Base-by-base conservation (phyloP, 257 asterid genomes). In the Nicotiana noctiflora region DNA sequence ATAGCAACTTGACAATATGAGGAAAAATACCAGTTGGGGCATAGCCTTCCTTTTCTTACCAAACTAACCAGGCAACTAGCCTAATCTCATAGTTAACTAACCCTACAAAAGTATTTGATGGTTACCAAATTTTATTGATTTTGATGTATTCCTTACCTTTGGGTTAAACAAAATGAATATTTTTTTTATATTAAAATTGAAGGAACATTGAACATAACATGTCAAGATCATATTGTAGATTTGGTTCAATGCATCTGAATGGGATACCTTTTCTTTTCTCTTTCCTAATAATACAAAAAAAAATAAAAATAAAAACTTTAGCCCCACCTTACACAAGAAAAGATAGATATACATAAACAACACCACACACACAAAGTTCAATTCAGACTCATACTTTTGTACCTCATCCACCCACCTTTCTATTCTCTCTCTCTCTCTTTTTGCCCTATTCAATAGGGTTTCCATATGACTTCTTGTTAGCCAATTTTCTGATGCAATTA, bases 381-480 rank as follows among this genome's bases (percentile, higher is more conserved):
- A 15, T 25, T 34, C 78, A 81, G 60, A 57, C 86, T 15, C 57
- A 65, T 68, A 57, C 32, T 13, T 79, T 79, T 79, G 81, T 76
- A 68, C 59, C 78, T 64, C 83, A 77, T 67, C 77, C 83, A 77
- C 83, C 59, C 85, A 40, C 57, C 23, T 64, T 78, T 8, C 56
- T 29, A 40, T 4, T 57, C 80, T n/a, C 46, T 44, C 37, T n/a
- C n/a, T n/a, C n/a, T 52, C 14, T 21, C 81, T 93, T 93, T 94
- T 94, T 94, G 88, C 97, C 97, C 97, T 92, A 81, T 88, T 88
- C 82, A 25, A 68, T 84, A 91, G 98, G 97, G 95, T 92, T 91
- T 81, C 82, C 85, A 37, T 5, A 59, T 77, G 55, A 75, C 75
- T 81, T 34, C 78, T 74, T 57, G 77, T 88, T 81, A 40, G 74